Evolutionary conservation across 2,329 filamentous ascomycete species (phyloP).

Genomic region (Fusarium verticillioides): DNA sequence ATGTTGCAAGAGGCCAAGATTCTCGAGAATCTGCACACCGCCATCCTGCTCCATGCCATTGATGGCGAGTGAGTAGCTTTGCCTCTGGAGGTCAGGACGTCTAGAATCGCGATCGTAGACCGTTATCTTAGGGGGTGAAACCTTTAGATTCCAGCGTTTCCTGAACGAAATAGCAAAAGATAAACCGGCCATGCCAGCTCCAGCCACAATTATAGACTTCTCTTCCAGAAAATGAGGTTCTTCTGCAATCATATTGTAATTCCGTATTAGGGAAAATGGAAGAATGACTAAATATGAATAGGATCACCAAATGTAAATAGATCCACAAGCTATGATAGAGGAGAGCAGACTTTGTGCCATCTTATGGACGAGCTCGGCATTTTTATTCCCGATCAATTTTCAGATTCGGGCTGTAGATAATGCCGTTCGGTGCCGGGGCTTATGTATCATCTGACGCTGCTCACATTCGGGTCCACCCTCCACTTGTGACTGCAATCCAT

Average conservation of each 20-base stretch:
- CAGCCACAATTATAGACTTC: background rate
- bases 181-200: background rate
- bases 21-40: background rate
- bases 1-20: background rate
- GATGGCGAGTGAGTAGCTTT: background rate
- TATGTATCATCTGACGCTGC: background rate
- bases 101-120: background rate
- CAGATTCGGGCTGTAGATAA: background rate
- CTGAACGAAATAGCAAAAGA: background rate
- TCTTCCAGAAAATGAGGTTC: background rate
- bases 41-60: background rate
- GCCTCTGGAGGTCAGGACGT: background rate
- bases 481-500: no score
- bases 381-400: background rate
- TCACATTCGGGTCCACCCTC: background rate
- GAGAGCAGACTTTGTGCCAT: no score
- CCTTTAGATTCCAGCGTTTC: background rate
- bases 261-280: background rate
- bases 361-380: background rate
- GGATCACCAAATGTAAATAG: no score
- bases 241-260: background rate
- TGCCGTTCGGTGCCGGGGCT: background rate
- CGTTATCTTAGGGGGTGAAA: background rate
- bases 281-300: accelerated
- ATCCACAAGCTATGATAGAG: accelerated